Conservation (phyloP, 805 yeast genomes). For the Isabelozyma rhagii region DNA sequence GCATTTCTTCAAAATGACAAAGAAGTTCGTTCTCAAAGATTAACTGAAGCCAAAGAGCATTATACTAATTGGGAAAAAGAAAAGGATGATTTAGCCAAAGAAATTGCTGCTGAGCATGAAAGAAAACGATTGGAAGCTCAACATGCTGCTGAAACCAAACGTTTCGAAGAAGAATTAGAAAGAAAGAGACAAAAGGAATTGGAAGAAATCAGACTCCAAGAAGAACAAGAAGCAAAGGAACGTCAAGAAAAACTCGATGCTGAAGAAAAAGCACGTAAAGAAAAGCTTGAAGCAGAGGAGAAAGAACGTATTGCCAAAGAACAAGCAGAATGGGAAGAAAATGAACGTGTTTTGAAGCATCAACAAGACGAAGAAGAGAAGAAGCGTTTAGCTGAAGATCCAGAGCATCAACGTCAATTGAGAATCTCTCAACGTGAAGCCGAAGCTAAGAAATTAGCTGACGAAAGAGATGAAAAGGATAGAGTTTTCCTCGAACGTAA, state of each 20-base stretch:
- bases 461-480: conserved; percentile 26
- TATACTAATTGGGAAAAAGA: conserved; percentile 44
- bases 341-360: conserved; percentile 5
- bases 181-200: conserved; percentile 36
- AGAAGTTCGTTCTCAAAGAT: conserved; percentile 31
- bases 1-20: conserved; percentile 35
- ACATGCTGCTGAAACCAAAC: conserved; percentile 35
- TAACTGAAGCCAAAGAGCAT: conserved; percentile 40
- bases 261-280: conserved; percentile 15
- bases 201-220: conserved; percentile 29
- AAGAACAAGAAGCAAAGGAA: conserved; percentile 22
- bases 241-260: conserved; percentile 8
- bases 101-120: conserved; percentile 32
- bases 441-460: conserved; percentile 21
- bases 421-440: conserved; percentile 22
- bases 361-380: conserved; percentile 16
- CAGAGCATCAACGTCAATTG: conserved; percentile 23
- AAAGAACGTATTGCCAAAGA: conserved; percentile 20
- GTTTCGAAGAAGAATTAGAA: conserved; percentile 25
- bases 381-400: conserved; percentile 18
- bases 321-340: conserved; percentile 15
- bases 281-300: conserved; percentile 4
- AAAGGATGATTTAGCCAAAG: conserved; percentile 39
- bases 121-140: conserved; percentile 39
- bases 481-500: conserved; percentile 21